A percentile compares a stretch with the other conserved stretches of the same genome.
These are phyloP conservation scores for Withania somnifera DNA, from an alignment of 305 asterid species.

Conservation along the genomic window DNA sequence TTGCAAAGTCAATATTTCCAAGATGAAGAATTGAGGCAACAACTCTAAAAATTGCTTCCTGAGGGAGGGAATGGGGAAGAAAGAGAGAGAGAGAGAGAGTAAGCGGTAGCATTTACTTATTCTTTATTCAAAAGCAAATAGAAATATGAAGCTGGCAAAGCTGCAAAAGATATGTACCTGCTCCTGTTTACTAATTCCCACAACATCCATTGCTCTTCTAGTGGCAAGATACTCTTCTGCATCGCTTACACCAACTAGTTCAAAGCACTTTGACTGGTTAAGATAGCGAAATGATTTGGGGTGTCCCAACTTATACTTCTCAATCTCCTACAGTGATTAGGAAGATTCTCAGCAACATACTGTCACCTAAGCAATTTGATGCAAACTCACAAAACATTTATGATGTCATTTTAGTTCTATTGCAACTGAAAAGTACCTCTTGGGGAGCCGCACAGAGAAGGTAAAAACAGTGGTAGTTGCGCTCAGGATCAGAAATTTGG, in stretches of 20 bases:
- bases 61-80: slow-evolving; percentile 3
- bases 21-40: slow-evolving; percentile 92
- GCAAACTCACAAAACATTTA: neutral
- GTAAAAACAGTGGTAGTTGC: slow-evolving; percentile 96
- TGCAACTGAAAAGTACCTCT: slow-evolving; percentile 41
- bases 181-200: slow-evolving; percentile 79
- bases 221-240: slow-evolving; percentile 92
- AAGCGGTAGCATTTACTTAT: neutral
- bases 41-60: slow-evolving; percentile 98
- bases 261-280: slow-evolving; percentile 89
- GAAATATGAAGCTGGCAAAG: neutral
- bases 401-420: neutral
- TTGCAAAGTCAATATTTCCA: slow-evolving; percentile 83
- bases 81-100: neutral
- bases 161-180: slow-evolving; percentile 41
- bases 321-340: slow-evolving; percentile 60
- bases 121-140: neutral
- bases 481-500: slow-evolving; percentile 94
- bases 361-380: neutral
- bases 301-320: slow-evolving; percentile 64
- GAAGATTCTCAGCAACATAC: slow-evolving; percentile 15
- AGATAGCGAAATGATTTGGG: slow-evolving; percentile 90
- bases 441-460: slow-evolving; percentile 96
- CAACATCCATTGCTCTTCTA: slow-evolving; percentile 95
- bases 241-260: slow-evolving; percentile 75